Evolutionary conservation across 2,329 filamentous ascomycete species (phyloP).

Genomic region (Chaetothyriales sp.): DNA sequence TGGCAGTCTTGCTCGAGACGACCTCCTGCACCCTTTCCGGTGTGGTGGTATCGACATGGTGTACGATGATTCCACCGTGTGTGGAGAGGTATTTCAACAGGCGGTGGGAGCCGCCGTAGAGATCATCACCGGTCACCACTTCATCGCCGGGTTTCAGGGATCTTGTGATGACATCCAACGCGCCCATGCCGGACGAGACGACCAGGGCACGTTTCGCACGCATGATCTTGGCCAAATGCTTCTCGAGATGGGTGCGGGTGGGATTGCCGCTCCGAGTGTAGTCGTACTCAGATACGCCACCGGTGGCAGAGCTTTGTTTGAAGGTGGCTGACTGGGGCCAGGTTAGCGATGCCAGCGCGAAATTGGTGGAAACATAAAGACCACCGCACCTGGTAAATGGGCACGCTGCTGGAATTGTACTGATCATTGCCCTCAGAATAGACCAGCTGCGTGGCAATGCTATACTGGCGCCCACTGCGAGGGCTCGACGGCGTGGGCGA

Average conservation of each 20-base stretch:
- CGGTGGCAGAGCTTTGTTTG: slow-evolving; percentile 60
- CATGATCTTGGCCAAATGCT: slow-evolving; percentile 98
- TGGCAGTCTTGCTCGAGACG: slow-evolving; percentile 67
- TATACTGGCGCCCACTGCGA: slow-evolving; percentile 71
- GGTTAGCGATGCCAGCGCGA: slow-evolving; percentile 1
- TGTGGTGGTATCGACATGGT: slow-evolving; percentile 87
- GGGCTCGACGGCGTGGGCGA: slow-evolving; percentile 90
- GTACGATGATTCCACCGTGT: slow-evolving; percentile 81
- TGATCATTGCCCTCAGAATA: slow-evolving; percentile 94
- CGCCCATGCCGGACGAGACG: slow-evolving; percentile 93
- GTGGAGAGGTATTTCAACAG: slow-evolving; percentile 81
- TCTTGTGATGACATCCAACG: slow-evolving; percentile 87
- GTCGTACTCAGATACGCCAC: slow-evolving; percentile 79
- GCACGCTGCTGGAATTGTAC: slow-evolving; percentile 89
- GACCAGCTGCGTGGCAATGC: slow-evolving; percentile 87
- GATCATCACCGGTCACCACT: slow-evolving; percentile 89
- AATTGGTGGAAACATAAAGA: neutral
- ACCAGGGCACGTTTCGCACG: slow-evolving; percentile 79
- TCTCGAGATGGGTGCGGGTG: slow-evolving; percentile 86
- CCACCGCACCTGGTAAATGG: slow-evolving; percentile 71
- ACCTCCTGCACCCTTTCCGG: slow-evolving; percentile 54
- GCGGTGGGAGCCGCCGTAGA: slow-evolving; percentile 91
- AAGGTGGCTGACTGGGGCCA: slow-evolving; percentile 69
- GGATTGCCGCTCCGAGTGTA: slow-evolving; percentile 97
- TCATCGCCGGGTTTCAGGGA: slow-evolving; percentile 85